A percentile compares a stretch with the other conserved stretches of the same genome.
These are phyloP conservation scores for Annulohypoxylon moriforme DNA, from an alignment of 495 filamentous ascomycete genomes.

Conservation along the genomic window DNA sequence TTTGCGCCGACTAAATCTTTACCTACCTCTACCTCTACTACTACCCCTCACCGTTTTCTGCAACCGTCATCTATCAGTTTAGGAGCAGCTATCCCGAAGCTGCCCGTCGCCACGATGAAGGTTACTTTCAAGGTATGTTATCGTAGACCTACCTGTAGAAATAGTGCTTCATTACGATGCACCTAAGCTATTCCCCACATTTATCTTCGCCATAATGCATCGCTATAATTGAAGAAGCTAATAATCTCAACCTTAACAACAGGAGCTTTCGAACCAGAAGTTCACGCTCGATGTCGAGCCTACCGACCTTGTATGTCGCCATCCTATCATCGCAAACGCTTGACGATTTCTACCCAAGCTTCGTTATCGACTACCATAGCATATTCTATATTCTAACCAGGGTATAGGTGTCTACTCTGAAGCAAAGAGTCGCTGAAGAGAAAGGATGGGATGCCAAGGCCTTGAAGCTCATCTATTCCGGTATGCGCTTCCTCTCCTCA, in stretches of 20 bases:
- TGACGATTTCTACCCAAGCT: conserved; percentile 10
- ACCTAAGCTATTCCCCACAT: conserved; percentile 15
- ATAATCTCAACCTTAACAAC: conserved; percentile 36
- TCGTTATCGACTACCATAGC: conserved; percentile 36
- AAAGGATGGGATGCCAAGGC: conserved; percentile 90
- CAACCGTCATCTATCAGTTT: conserved; percentile 16
- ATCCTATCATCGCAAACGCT: conserved; percentile 38
- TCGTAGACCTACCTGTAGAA: conserved; percentile 16
- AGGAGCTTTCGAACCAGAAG: conserved; percentile 99
- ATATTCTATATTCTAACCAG: conserved; percentile 50
- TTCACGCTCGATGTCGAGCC: conserved; percentile 95
- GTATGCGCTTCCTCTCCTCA: conserved; percentile 61
- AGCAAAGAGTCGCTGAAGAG: conserved; percentile 86
- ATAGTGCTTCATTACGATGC: background rate
- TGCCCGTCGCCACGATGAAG: conserved; percentile 61
- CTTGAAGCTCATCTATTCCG: conserved; percentile 97
- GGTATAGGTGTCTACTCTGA: conserved; percentile 82
- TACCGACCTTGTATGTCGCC: conserved; percentile 81
- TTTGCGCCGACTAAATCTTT: background rate
- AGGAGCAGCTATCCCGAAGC: conserved; percentile 46
- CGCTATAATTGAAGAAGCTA: conserved; percentile 43
- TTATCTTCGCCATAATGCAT: background rate
- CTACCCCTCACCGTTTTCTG: conserved; percentile 16
- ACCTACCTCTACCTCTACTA: conserved; percentile 8
- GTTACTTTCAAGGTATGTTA: conserved; percentile 62